A percentile compares a stretch with the other conserved stretches of the same genome.
Conservation (phyloP, 805 yeast genomes). For the Saccharomycopsis capsularis region DNA sequence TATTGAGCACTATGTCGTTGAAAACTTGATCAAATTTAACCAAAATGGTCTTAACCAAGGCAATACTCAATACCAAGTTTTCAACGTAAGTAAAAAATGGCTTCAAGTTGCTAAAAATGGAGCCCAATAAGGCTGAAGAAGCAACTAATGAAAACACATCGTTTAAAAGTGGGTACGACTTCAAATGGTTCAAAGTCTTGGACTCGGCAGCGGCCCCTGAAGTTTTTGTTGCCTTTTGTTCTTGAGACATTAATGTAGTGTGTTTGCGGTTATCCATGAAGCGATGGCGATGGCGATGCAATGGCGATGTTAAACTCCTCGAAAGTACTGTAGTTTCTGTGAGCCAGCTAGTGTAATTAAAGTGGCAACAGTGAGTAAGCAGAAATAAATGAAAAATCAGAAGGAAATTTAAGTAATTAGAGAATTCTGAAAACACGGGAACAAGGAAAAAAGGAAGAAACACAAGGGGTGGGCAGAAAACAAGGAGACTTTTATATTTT, state of each 20-base stretch:
- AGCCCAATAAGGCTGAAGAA: conserved; percentile 21
- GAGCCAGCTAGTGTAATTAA: too few relatives aligned
- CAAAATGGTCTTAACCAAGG: conserved; percentile 23
- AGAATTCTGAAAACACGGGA: neutral
- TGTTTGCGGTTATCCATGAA: neutral
- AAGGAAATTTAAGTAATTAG: neutral
- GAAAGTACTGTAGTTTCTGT: neutral
- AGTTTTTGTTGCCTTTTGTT: too few relatives aligned
- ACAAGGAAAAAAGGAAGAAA: neutral
- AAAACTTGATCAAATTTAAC: conserved; percentile 25
- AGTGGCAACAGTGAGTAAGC: too few relatives aligned
- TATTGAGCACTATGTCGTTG: conserved; percentile 24
- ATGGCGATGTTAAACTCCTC: too few relatives aligned
- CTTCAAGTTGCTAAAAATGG: conserved; percentile 23
- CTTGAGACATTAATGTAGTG: neutral
- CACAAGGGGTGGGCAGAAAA: neutral
- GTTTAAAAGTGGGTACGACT: conserved; percentile 28
- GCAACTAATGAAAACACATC: conserved; percentile 24
- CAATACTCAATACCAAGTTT: conserved; percentile 22
- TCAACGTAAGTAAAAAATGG: conserved; percentile 16
- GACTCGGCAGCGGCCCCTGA: neutral
- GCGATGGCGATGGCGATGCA: too few relatives aligned
- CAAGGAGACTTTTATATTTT: neutral
- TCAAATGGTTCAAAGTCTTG: conserved; percentile 25
- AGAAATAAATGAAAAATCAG: too few relatives aligned